Base-by-base conservation (phyloP, 2,329 filamentous ascomycete species). In the Penicillium janthinellum region DNA sequence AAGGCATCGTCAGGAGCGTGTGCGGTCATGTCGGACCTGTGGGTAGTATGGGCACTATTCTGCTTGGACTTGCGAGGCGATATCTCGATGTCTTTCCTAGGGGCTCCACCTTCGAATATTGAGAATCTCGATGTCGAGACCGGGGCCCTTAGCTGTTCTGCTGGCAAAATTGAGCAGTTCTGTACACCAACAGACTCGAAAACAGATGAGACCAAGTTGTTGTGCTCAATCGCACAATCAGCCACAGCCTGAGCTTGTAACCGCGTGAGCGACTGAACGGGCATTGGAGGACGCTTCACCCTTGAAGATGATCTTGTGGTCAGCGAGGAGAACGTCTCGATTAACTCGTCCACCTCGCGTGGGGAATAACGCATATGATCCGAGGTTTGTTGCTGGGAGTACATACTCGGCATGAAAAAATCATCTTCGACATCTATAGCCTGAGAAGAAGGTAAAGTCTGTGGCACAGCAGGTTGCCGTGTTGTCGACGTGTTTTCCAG, bases 401-500 rank as follows among this genome's bases (percentile, higher is more conserved):
- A 67, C 59, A 63, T 61, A 57, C 59, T 65, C 48, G 65, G 63
- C 38, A 60, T 57, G 35, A 59, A 45, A 34, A 37, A 20, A 54
- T 64, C 57, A 41, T 51, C 54, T 17, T 60, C 57, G 50, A 61
- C 58, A 39, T 63, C 59, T 22, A 62, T n/a, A 25, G 53, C 22
- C 25, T 48, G 41, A 11, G 60, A 54, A 28, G 62, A 54, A 37
- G 56, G 34, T 25, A 35, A 45, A 50, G 34, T 53, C 31, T 48
- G 52, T 25, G 55, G 55, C 53, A 53, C 59, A n/a, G 68, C 59
- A 25, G 57, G 34, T 25, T 60, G 67, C 15, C 41, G 56, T 41
- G 60, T 55, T 8, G 71, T 66, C 47, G 65, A 61, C 28, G 70
- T 67, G 4, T 70, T 70, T 31, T 73, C 71, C 12, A 75, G 63